Base-by-base conservation (phyloP, 176 grass and related monocot genomes). In the Cenchrus fungigraminus region DNA sequence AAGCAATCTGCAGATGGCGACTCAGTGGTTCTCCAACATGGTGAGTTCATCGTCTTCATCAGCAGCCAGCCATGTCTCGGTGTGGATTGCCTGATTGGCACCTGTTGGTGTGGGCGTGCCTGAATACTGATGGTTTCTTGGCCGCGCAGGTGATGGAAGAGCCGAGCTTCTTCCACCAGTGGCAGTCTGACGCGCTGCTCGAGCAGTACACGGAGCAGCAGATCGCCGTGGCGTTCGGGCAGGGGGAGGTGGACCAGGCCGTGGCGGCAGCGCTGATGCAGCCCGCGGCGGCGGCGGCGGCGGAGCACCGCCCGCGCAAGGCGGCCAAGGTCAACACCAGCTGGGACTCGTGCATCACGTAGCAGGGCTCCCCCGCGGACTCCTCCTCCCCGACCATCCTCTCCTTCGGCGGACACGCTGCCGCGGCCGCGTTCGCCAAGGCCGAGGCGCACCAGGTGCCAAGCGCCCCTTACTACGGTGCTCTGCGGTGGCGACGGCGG, bases 311-410 rank as follows among this genome's bases (percentile, higher is more conserved):
- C 34, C 86, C 88, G 46, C 84, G 65, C 34, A 97, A 97, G 82
- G 74, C 83, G 58, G 81, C 74, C 32, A 92, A 88, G 82, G 79
- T 83, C 11, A 86, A 91, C 43, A 78, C 79, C 56, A 96, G 94
- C 91, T 94, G 97, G 97, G 94, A 89, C 59, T 99, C 97, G 64
- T 90, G 90, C 94, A 81, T 94, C 86, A 96, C 97, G 59, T 94
- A 99, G 49, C 93, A 96, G 77, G 93, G 84, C 83, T 94, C 97
- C 49, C 74, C 85, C 42, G 74, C 82, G 1, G 86, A 89, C 78
- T 71, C 80, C 77, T 89, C 91, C 16, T 96, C 97, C 10, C 97
- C 90, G 19, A 99, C 92, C 79, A 92, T 99, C 81, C 90, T 96
- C 75, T 94, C 97, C 57, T 99, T 99, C 61, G 86, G 86, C 37